Conservation (phyloP, 495 filamentous ascomycete species). For the Viridothelium virens region DNA sequence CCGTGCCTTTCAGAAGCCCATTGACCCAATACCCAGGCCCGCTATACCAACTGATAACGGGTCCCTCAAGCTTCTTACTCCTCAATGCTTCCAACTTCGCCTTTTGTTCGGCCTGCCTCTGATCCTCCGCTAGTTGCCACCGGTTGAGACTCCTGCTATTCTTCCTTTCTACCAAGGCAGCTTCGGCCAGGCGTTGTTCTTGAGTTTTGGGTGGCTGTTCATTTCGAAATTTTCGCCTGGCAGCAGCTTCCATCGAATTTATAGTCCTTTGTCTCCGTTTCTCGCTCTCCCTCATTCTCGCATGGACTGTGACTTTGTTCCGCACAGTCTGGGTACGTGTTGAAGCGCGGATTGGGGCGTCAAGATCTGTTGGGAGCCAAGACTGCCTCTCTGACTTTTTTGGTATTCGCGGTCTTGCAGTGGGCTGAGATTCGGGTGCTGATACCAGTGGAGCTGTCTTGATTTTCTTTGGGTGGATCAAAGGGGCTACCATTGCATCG, state of each 20-base stretch:
- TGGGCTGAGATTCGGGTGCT: constrained; percentile 29
- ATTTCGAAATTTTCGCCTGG: constrained; percentile 64
- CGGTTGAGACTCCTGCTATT: constrained; percentile 86
- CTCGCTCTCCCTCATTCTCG: constrained; percentile 74
- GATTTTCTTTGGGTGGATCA: constrained; percentile 46
- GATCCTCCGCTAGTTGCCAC: constrained; percentile 86
- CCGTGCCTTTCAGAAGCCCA: constrained; percentile 66
- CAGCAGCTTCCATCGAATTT: constrained; percentile 79
- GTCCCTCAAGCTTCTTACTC: constrained; percentile 76
- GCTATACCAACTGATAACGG: constrained; percentile 89
- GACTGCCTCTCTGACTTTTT: constrained; percentile 87
- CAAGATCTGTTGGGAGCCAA: constrained; percentile 71
- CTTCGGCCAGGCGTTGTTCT: constrained; percentile 72
- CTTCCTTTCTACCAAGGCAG: constrained; percentile 67
- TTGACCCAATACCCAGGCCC: constrained; percentile 68
- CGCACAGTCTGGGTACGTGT: constrained; percentile 72
- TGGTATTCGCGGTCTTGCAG: constrained; percentile 52
- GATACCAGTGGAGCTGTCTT: constrained; percentile 42
- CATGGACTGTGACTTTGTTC: constrained; percentile 73
- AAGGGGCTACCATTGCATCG: constrained; percentile 43
- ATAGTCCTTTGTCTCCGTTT: constrained; percentile 67
- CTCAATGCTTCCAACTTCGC: constrained; percentile 49
- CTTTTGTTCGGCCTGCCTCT: constrained; percentile 70
- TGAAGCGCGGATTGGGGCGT: constrained; percentile 72
- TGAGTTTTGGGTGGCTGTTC: constrained; percentile 78